Percentiles rank a stretch among this genome's conserved stretches.
Evolutionary conservation across 2,329 filamentous ascomycete genomes (phyloP).

Genomic region (Aspergillus brasiliensis): DNA sequence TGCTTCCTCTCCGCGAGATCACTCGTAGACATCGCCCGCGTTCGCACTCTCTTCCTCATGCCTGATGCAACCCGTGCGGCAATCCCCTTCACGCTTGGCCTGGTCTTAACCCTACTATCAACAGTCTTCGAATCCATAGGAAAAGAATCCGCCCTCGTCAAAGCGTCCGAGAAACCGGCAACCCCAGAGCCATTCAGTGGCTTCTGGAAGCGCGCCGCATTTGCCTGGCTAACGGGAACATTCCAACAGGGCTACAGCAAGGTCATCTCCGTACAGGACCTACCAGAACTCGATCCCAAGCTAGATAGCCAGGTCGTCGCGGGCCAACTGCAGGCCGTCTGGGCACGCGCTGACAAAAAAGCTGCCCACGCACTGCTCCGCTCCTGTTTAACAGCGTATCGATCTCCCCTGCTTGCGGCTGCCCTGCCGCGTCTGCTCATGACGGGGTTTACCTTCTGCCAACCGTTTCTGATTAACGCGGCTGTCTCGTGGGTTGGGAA

Average conservation of each 20-base stretch:
- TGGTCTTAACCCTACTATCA: conserved; percentile 29
- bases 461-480: conserved; percentile 32
- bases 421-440: conserved; percentile 26
- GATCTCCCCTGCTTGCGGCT: background rate
- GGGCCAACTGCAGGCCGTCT: background rate
- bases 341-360: background rate
- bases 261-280: conserved; percentile 43
- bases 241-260: conserved; percentile 42
- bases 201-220: conserved; percentile 47
- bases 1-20: conserved; percentile 46
- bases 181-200: conserved; percentile 50
- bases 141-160: conserved; percentile 36
- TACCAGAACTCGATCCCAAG: conserved; percentile 39
- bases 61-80: background rate
- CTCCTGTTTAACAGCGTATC: conserved; percentile 4
- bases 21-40: conserved; percentile 45
- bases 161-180: conserved; percentile 20
- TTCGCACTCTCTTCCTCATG: conserved; percentile 42
- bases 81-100: conserved; percentile 31
- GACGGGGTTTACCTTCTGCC: conserved; percentile 27
- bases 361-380: background rate
- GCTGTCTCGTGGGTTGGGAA: conserved; percentile 19
- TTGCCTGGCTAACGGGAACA: conserved; percentile 49
- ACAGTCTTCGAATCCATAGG: conserved; percentile 39
- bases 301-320: background rate